Evolutionary conservation across 75 land plant species (phyloP).

Genomic region (Pinus tabuliformis): DNA sequence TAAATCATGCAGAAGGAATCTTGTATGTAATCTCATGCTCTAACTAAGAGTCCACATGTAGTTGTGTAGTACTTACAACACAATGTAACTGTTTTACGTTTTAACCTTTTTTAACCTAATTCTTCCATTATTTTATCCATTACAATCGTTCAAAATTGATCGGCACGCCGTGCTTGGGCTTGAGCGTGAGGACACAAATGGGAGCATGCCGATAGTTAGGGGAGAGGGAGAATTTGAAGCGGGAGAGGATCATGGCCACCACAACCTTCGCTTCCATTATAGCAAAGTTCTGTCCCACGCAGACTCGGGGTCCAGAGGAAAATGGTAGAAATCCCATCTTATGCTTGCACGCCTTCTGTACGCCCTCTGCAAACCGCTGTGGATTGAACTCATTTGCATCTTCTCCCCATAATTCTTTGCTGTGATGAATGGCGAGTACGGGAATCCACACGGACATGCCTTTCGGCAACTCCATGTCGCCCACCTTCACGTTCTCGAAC

Average conservation of each 20-base stretch:
- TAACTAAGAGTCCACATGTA: no score
- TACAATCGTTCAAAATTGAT: no score
- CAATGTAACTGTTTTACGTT: no score
- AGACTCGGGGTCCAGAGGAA: conserved; percentile 66
- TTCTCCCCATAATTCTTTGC: conserved; percentile 67
- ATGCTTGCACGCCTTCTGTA: conserved; percentile 35
- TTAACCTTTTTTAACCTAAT: no score
- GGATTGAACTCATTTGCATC: conserved; percentile 84
- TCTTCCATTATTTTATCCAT: no score
- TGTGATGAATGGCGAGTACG: conserved; percentile 64
- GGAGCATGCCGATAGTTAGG: conserved; percentile 78
- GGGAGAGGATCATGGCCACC: conserved; percentile 63
- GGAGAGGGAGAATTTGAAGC: conserved; percentile 57
- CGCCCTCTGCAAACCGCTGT: conserved; percentile 54
- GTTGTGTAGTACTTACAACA: no score
- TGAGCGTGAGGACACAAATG: neutral
- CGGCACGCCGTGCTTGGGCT: no score
- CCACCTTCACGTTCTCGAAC: conserved; percentile 54
- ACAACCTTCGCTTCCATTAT: conserved; percentile 79
- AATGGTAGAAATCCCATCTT: conserved; percentile 61
- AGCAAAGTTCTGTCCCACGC: conserved; percentile 80
- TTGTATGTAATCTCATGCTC: no score
- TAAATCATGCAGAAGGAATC: no score
- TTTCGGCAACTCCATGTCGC: conserved; percentile 60
- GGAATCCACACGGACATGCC: conserved; percentile 72